Conservation (phyloP, 441 rosid species). For the Brassica balearica region DNA sequence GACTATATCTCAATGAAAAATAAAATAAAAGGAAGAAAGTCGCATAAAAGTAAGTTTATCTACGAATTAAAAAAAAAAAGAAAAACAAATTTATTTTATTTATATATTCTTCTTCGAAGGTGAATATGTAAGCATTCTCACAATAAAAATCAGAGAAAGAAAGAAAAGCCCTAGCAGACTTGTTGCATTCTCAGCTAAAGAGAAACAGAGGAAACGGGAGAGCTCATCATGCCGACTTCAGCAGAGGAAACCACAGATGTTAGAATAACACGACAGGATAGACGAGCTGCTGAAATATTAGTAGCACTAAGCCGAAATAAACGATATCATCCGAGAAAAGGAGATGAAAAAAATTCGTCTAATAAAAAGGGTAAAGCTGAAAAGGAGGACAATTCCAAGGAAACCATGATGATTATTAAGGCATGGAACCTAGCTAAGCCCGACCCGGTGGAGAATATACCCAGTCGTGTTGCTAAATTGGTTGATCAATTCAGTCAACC, state of each 20-base stretch:
- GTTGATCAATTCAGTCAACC: not conserved
- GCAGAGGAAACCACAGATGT: not conserved
- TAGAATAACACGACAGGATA: not conserved
- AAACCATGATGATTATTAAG: not conserved
- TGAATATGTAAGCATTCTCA: not conserved
- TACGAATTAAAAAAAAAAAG: not conserved
- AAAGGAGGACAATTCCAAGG: conserved; percentile 1
- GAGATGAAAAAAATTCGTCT: not conserved
- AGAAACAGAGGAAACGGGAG: not conserved
- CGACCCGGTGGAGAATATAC: not conserved
- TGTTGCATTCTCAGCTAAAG: not conserved
- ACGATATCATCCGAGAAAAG: not conserved
- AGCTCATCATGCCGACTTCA: conserved; percentile 2
- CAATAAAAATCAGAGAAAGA: not conserved
- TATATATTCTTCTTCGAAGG: not conserved
- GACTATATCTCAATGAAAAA: conserved; percentile 1
- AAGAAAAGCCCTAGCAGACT: conserved; percentile 1
- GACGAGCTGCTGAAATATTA: not conserved
- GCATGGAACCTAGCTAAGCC: not conserved
- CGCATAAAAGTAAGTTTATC: not conserved
- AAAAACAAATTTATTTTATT: not conserved
- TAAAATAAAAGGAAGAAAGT: not conserved
- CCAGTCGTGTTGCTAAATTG: not conserved
- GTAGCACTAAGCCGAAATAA: not conserved
- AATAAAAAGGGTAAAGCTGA: not conserved